phyloP scores from a whole-genome alignment of 495 filamentous ascomycete species.

The Jackrogersella multiformis region DNA sequence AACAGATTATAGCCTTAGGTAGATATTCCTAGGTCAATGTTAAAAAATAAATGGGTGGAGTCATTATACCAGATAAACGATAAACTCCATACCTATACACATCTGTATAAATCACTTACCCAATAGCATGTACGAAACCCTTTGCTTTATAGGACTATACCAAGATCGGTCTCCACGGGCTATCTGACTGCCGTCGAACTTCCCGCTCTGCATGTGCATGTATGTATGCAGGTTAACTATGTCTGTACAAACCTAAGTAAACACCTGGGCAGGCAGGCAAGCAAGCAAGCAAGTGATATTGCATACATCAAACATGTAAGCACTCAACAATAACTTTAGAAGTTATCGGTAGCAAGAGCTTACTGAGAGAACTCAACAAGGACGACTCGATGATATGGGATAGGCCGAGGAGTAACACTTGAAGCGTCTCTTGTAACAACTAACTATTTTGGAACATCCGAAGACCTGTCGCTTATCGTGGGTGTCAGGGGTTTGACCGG shows the following conservation, averaged over 20 bases:
- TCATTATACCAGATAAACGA: background rate
- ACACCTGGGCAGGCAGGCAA: too few species aligned
- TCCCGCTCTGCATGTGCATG: constrained; percentile 40
- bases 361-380: background rate
- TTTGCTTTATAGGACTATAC: constrained; percentile 22
- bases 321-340: constrained; percentile 1
- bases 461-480: constrained; percentile 39
- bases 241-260: too few species aligned
- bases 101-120: background rate
- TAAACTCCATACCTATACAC: too few species aligned
- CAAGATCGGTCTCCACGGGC: constrained; percentile 27
- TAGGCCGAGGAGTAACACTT: constrained; percentile 51
- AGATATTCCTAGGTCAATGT: too few species aligned
- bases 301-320: constrained; percentile 27
- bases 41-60: background rate
- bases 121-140: background rate
- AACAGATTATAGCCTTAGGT: too few species aligned
- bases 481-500: constrained; percentile 22
- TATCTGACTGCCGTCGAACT: constrained; percentile 26
- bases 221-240: constrained; percentile 12
- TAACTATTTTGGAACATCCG: constrained; percentile 49
- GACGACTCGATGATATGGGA: constrained; percentile 12
- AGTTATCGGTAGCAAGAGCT: background rate
- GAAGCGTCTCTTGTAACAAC: constrained; percentile 59
- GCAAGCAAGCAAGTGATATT: constrained; percentile 21